These are phyloP conservation scores for Leccinum pellstonianum DNA, from an alignment of 768 basidiomycete species.

Conservation along the genomic window DNA sequence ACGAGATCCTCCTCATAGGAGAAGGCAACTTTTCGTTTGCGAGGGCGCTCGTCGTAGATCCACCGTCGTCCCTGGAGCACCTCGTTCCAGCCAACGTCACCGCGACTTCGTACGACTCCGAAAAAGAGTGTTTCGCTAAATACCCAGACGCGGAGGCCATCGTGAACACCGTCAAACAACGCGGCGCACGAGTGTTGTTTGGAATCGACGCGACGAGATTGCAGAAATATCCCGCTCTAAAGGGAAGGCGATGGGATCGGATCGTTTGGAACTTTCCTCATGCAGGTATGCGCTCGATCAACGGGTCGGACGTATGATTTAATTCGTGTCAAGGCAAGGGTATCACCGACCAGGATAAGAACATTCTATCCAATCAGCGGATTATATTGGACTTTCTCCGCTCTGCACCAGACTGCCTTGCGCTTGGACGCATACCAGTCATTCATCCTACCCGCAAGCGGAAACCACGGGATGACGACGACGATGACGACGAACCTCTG, in stretches of 20 bases:
- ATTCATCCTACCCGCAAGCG: conserved; percentile 41
- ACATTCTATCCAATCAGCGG: conserved; percentile 85
- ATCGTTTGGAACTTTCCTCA: conserved; percentile 98
- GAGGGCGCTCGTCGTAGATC: conserved; percentile 59
- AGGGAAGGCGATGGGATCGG: conserved; percentile 66
- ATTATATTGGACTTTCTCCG: conserved; percentile 81
- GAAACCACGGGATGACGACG: conserved; percentile 43
- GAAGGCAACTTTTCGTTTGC: conserved; percentile 97
- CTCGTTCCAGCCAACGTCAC: conserved; percentile 68
- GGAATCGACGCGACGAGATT: conserved; percentile 81
- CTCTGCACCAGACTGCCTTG: conserved; percentile 62
- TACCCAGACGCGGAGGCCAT: conserved; percentile 72
- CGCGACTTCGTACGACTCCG: conserved; percentile 83
- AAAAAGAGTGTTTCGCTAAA: conserved; percentile 74
- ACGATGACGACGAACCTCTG: conserved; percentile 40
- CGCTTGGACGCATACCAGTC: conserved; percentile 53
- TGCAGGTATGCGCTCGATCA: conserved; percentile 58
- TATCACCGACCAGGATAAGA: conserved; percentile 90
- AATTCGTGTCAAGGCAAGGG: conserved; percentile 60
- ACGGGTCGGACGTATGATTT: background rate
- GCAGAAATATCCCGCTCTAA: conserved; percentile 55
- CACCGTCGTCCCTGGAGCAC: conserved; percentile 44
- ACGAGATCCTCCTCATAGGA: conserved; percentile 77
- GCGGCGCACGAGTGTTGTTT: conserved; percentile 74
- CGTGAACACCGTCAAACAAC: conserved; percentile 50